Conservation (phyloP, 148 eudicot species). For the Rhododendron williamsianum region DNA sequence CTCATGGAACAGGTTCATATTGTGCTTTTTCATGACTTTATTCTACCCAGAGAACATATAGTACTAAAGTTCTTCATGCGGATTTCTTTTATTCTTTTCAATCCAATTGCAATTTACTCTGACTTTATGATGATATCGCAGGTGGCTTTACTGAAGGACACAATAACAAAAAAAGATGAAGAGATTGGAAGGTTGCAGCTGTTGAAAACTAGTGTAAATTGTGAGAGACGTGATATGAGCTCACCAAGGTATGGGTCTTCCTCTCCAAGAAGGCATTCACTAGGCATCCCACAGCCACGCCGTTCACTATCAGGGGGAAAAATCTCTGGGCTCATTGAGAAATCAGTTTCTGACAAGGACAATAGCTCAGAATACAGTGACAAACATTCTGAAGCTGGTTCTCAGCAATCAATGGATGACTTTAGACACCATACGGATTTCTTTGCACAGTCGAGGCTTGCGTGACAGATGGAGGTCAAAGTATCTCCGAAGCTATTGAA, state of each 20-base stretch:
- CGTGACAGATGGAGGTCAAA: constrained; percentile 34
- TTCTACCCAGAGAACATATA: neutral
- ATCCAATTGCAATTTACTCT: neutral
- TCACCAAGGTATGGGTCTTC: constrained; percentile 35
- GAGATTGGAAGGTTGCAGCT: constrained; percentile 60
- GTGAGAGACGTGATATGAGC: constrained; percentile 39
- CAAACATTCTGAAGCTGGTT: constrained; percentile 69
- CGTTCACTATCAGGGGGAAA: constrained; percentile 29
- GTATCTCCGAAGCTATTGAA: constrained; percentile 33
- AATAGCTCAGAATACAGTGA: constrained; percentile 69
- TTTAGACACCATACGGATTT: constrained; percentile 49
- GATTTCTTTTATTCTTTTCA: neutral
- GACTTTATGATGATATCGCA: constrained; percentile 18
- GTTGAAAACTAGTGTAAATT: constrained; percentile 37
- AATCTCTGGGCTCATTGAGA: constrained; percentile 27
- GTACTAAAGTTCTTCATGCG: neutral
- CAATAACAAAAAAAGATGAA: constrained; percentile 69
- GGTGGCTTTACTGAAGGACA: constrained; percentile 69
- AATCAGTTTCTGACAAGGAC: constrained; percentile 59
- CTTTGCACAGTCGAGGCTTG: constrained; percentile 33
- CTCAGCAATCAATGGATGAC: constrained; percentile 65
- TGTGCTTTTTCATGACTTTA: neutral
- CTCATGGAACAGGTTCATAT: constrained; percentile 84
- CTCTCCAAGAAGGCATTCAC: constrained; percentile 70
- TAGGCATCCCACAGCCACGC: constrained; percentile 29